These are phyloP conservation scores for Forsythia viridissima DNA, from an alignment of 257 asterid species.

Conservation along the genomic window DNA sequence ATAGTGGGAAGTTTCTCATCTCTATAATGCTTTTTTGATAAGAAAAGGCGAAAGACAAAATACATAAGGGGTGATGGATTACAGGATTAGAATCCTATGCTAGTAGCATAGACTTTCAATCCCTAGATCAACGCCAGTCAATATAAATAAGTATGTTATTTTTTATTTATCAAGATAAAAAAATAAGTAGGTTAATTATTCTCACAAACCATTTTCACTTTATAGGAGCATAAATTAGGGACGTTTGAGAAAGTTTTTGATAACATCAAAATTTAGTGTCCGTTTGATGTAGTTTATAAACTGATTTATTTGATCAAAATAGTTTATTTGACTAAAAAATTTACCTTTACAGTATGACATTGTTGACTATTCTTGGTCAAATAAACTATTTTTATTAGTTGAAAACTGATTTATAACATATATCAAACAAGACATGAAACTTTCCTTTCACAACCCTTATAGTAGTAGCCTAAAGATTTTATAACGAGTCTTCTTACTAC, in stretches of 20 bases:
- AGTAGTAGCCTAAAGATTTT: not conserved
- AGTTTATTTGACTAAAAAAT: too few species aligned
- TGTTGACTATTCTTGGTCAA: too few species aligned
- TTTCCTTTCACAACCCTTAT: not conserved
- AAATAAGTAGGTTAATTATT: not conserved
- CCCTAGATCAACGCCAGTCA: not conserved
- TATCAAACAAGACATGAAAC: too few species aligned
- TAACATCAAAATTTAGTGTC: too few species aligned
- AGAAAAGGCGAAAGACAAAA: conserved; percentile 17
- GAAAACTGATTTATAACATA: too few species aligned
- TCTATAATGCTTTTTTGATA: conserved; percentile 8
- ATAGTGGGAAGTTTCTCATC: conserved; percentile 12
- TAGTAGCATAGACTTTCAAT: not conserved
- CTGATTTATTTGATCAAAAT: too few species aligned
- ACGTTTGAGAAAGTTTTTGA: too few species aligned
- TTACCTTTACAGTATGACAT: too few species aligned
- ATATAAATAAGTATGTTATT: not conserved
- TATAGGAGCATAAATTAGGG: too few species aligned
- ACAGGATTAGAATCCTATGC: conserved; percentile 35
- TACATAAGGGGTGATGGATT: conserved; percentile 8
- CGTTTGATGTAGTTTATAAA: too few species aligned
- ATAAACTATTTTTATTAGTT: too few species aligned
- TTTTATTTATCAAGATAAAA: not conserved
- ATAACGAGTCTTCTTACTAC: too few species aligned
- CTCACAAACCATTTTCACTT: not conserved